A percentile compares a stretch with the other conserved stretches of the same genome.
phyloP scores from a whole-genome alignment of 768 basidiomycete species.

The Ephemerocybe angulata region DNA sequence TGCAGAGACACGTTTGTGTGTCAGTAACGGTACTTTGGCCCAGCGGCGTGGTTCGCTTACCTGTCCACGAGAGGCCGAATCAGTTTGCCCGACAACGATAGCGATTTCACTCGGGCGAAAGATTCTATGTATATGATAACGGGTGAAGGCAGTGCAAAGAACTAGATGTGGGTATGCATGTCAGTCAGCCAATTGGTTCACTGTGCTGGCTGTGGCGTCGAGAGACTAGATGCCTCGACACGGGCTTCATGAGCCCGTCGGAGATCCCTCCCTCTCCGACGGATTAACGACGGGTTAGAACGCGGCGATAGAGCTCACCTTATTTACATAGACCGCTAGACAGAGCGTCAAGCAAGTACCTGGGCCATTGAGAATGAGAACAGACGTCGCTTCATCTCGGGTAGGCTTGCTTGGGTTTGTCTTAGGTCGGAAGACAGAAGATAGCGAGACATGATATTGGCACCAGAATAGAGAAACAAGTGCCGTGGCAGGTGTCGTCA shows the following conservation, averaged over 20 bases:
- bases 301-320: slow-evolving; percentile 42
- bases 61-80: slow-evolving; percentile 80
- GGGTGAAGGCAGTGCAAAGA: slow-evolving; percentile 71
- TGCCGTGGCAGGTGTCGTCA: slow-evolving; percentile 67
- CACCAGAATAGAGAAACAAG: slow-evolving; percentile 57
- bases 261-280: background rate
- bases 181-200: too few species aligned
- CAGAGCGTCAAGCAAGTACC: slow-evolving; percentile 88
- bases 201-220: too few species aligned
- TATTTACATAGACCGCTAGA: slow-evolving; percentile 63
- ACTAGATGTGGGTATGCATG: slow-evolving; percentile 41
- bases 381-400: too few species aligned
- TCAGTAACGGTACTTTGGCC: too few species aligned
- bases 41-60: slow-evolving; percentile 43
- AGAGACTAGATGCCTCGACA: too few species aligned
- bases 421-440: slow-evolving; percentile 39
- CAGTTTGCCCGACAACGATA: slow-evolving; percentile 84
- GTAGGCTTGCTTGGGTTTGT: too few species aligned
- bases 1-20: slow-evolving; percentile 20
- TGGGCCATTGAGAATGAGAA: slow-evolving; percentile 89
- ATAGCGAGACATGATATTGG: slow-evolving; percentile 55
- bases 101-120: slow-evolving; percentile 77
- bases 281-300: background rate
- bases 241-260: background rate
- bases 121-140: slow-evolving; percentile 87